Conservation (phyloP, 1,284 basidiomycete species). For the Apiotrichum akiyoshidainum region DNA sequence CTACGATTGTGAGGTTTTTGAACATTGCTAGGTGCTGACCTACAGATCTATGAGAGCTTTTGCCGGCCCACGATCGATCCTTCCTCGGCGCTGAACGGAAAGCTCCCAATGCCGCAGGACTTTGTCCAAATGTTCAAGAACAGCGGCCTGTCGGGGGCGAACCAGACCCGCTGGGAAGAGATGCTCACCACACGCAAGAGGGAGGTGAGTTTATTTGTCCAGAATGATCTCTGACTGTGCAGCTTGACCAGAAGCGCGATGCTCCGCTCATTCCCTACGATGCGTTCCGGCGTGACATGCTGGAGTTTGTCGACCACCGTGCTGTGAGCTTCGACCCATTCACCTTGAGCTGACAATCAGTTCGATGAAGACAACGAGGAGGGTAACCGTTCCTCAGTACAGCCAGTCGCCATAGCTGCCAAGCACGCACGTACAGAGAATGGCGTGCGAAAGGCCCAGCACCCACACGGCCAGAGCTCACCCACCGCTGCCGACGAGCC, state of each 20-base stretch:
- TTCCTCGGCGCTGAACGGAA: background rate
- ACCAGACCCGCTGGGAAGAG: background rate
- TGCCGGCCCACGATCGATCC: conserved; percentile 17
- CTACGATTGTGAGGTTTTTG: conserved; percentile 30
- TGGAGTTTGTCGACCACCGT: no score
- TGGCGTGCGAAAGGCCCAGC: background rate
- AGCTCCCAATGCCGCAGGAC: conserved; percentile 7
- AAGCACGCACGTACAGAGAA: background rate
- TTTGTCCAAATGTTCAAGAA: conserved; percentile 1
- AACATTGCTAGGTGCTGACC: background rate
- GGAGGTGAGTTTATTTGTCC: no score
- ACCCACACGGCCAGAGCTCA: background rate
- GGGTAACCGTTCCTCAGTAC: no score
- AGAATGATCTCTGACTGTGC: no score
- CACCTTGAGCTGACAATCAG: background rate
- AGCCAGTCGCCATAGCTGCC: background rate
- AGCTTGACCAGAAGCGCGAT: no score
- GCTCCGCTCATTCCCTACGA: no score
- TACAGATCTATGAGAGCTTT: conserved; percentile 20
- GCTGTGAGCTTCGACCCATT: no score
- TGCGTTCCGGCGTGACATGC: no score
- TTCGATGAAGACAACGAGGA: background rate
- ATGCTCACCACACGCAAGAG: background rate
- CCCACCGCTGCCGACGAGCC: background rate
- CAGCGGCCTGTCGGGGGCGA: background rate